Conservation (phyloP, 192 early-diverging fungal species). For the Rhizoclosmatium sp. region DNA sequence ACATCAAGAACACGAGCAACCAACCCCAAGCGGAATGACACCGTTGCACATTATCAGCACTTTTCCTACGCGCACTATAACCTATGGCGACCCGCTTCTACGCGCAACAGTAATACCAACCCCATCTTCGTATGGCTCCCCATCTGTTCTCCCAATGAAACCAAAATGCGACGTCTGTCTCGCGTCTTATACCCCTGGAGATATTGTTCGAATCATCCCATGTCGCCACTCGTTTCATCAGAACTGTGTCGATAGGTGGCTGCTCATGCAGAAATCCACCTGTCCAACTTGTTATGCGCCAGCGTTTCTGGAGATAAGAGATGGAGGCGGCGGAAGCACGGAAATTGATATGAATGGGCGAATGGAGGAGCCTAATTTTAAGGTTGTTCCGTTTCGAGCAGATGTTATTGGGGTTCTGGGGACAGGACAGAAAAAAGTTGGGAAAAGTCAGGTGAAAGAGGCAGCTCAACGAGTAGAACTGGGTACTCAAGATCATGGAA, state of each 20-base stretch:
- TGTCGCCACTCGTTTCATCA: constrained; percentile 54
- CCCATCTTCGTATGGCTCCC: not conserved
- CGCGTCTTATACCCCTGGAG: constrained; percentile 20
- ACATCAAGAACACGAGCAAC: not conserved
- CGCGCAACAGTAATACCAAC: not conserved
- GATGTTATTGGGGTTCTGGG: not conserved
- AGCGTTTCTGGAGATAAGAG: constrained; percentile 38
- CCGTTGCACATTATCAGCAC: constrained; percentile 53
- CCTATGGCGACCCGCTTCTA: constrained; percentile 26
- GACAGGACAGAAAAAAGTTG: not conserved
- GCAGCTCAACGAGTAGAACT: too few relatives aligned
- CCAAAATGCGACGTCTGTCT: constrained; percentile 40
- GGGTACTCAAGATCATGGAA: not conserved
- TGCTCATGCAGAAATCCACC: constrained; percentile 43
- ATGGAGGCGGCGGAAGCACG: not conserved
- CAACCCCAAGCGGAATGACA: constrained; percentile 25
- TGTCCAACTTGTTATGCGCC: constrained; percentile 49
- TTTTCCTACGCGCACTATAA: constrained; percentile 39
- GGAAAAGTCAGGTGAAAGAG: not conserved
- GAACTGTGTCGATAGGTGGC: constrained; percentile 53
- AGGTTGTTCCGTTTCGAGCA: not conserved
- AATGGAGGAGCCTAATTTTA: constrained; percentile 12
- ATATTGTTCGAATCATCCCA: constrained; percentile 46
- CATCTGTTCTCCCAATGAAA: not conserved
- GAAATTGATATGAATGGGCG: constrained; percentile 16